Conservation (phyloP, 129 eudicot genomes). For the Glebionis coronaria region DNA sequence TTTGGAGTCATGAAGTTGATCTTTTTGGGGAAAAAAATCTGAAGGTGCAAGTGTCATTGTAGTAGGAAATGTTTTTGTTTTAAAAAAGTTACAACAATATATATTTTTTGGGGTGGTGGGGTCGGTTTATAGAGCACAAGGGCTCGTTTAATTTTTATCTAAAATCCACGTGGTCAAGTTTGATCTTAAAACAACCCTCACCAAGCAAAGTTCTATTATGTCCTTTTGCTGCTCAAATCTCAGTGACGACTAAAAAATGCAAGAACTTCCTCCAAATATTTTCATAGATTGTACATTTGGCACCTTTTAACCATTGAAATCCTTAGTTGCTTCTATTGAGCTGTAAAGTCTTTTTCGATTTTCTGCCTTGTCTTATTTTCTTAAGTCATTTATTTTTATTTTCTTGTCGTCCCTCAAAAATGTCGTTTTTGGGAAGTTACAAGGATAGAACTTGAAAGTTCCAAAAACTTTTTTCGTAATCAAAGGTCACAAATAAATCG, state of each 20-base stretch:
- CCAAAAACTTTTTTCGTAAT: not conserved
- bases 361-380: not conserved
- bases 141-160: too few species aligned
- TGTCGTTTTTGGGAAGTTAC: not conserved
- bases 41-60: not conserved
- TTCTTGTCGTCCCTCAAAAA: not conserved
- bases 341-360: not conserved
- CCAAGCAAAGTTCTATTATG: not conserved
- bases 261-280: not conserved
- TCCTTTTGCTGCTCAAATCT: conserved; percentile 5
- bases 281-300: not conserved
- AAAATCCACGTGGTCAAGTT: not conserved
- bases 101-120: not conserved
- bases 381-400: not conserved
- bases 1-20: not conserved
- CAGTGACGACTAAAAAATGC: not conserved
- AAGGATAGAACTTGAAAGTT: not conserved
- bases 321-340: not conserved
- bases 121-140: not conserved
- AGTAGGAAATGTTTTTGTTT: not conserved
- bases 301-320: not conserved
- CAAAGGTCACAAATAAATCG: not conserved
- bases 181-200: not conserved
- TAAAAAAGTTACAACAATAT: not conserved
- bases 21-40: not conserved